These are phyloP conservation scores for Madurella fahalii DNA, from an alignment of 2,329 filamentous ascomycete species.

Conservation along the genomic window DNA sequence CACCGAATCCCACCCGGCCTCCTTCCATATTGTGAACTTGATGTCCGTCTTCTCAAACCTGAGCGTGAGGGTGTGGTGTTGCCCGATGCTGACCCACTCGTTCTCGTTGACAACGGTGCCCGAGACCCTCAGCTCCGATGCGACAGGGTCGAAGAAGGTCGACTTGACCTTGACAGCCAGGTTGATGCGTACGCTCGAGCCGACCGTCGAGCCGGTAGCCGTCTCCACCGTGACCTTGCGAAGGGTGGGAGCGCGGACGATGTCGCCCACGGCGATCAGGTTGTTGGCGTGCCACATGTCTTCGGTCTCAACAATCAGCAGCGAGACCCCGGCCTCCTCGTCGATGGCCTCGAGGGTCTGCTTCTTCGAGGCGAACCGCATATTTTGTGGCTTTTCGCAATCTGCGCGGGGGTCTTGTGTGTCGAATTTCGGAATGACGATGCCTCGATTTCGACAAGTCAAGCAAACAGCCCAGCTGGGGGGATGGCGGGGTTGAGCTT, in stretches of 20 bases:
- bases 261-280: conserved; percentile 51
- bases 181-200: conserved; percentile 53
- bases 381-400: conserved; percentile 19
- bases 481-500: too few species aligned
- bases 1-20: conserved; percentile 84
- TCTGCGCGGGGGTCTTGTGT: neutral
- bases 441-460: too few species aligned
- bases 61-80: conserved; percentile 66
- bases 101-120: conserved; percentile 53
- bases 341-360: conserved; percentile 36
- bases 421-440: too few species aligned
- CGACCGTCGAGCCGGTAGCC: conserved; percentile 43
- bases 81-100: conserved; percentile 48
- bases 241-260: conserved; percentile 51
- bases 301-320: conserved; percentile 41
- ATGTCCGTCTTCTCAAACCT: conserved; percentile 69
- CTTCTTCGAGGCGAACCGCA: conserved; percentile 39
- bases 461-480: too few species aligned
- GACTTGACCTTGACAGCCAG: conserved; percentile 54
- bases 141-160: conserved; percentile 55
- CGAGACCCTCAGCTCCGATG: conserved; percentile 53
- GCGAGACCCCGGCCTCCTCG: conserved; percentile 36
- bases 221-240: conserved; percentile 50
- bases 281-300: conserved; percentile 59
- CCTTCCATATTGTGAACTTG: conserved; percentile 78